Base-by-base conservation (phyloP, 108 stramenopile species). In the Cyclostephanos invisitatus region DNA sequence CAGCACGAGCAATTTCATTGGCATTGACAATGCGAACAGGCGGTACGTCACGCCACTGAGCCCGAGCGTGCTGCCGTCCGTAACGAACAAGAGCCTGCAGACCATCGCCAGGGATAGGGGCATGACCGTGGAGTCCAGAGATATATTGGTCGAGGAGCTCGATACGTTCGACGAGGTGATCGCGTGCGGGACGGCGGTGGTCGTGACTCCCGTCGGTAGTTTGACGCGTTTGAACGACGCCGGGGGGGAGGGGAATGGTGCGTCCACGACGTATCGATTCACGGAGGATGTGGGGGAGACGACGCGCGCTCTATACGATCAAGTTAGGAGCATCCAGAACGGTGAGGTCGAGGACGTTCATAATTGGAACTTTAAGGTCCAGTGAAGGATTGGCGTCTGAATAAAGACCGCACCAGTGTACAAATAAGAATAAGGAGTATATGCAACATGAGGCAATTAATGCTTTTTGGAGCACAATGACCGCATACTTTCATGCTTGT, bases 101-200 rank as follows among this genome's bases (percentile, higher is more conserved):
- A 81, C 91, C 51, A 84, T 99, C 68, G 98, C 98, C 11, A 68
- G 71, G 67, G 97, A 97, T 53, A 81, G 81, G 59, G 98, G 98
- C 18, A 77, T 95, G 77, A 89, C 81, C 47, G 97, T 98, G 10
- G 96, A 99, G 73, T 70, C 68, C 44, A 73, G 97, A 49, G 89
- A 93, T 40, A 78, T 98, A 60, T 55, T 64, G 25, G 73, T 99
- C 24, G 68, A 83, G 8, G 98, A 99, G 78, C 72, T 99, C 68
- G 80, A 80, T 24, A 62, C 38, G 21, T 96, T 99, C 73, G 93
- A 92, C 61, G 98, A 99, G 82, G 96, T 97, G 15, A 82, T 96
- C 61, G 98, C 98, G 11, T 95, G 96, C 59, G 98, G 98, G 15
- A 99, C 98, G 24, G 98, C 98, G 21, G 98, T 99, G 35, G 98